Base-by-base conservation (phyloP, 306 rosid species). In the Sindora glabra region DNA sequence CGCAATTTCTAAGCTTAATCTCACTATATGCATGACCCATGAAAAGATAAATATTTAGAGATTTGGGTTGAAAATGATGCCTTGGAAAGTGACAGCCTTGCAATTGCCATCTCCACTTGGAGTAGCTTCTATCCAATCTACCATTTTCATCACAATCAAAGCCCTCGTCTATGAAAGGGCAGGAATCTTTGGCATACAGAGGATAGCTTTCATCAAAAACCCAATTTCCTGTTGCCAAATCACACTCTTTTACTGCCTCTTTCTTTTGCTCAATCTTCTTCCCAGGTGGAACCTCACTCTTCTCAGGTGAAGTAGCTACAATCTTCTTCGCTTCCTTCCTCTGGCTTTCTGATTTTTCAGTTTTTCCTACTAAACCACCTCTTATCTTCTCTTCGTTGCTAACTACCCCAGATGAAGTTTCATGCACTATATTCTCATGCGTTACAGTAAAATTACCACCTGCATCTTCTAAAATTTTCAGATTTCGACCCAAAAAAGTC, bases 141-240 rank as follows among this genome's bases (percentile, higher is more conserved):
- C 99, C 99, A 73, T 89, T 92, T 0, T 85, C 86, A 34, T 69
- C 73, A 49, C 99, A 92, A 77, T 92, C 81, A 59, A 92, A 88
- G 37, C 94, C 99, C 76, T 92, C 96, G 62, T 92, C 99, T 52
- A 92, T 80, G 42, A 81, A 89, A 70, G 94, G 81, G 69, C 96
- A 92, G 0, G 96, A 86, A 70, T 4, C 63, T 68, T 70, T 77
- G 24, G 70, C 42, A 66, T 92, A 92, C 68, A 83, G 59, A 30
- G 89, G 94, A 30, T 81, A 81, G 61, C 70, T 83, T 71, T 82
- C 94, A 49, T 92, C 90, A 73, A 77, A 88, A 67, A 83, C 85
- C 99, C 96, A 92, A 57, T 45, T 71, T 65, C 98, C 96, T 48
- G 68, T 79, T 21, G 82, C 66, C 22, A 80, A 77, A 78, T 92